phyloP scores from a whole-genome alignment of 2,329 filamentous ascomycete genomes.

The Coniochaeta sp. region DNA sequence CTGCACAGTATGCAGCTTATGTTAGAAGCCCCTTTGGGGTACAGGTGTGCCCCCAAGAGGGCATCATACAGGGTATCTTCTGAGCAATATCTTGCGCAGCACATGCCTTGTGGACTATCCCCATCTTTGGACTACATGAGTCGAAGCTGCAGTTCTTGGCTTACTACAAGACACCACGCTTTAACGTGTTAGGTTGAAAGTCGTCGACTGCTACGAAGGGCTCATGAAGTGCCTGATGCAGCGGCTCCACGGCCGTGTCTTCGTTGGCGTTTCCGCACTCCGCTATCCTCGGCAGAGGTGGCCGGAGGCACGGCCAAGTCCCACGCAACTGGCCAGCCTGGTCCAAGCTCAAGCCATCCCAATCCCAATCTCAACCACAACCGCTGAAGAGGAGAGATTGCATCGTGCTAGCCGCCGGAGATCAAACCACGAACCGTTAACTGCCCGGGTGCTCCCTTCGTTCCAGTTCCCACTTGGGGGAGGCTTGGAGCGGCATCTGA shows the following conservation, averaged over 20 bases:
- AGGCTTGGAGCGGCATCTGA: not conserved
- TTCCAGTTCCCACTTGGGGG: no score
- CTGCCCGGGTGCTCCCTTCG: not conserved
- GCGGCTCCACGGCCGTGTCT: not conserved
- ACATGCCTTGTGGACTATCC: no score
- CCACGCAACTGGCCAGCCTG: not conserved
- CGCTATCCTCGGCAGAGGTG: not conserved
- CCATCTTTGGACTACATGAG: no score
- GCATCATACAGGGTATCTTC: no score
- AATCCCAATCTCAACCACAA: not conserved
- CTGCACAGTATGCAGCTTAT: no score
- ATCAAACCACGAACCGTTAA: slow-evolving; percentile 13
- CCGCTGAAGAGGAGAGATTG: slow-evolving; percentile 7
- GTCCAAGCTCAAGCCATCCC: not conserved
- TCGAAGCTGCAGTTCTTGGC: no score
- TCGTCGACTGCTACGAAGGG: not conserved
- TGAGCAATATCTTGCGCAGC: no score
- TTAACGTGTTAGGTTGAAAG: not conserved
- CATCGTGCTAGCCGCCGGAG: slow-evolving; percentile 10
- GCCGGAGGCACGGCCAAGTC: not conserved
- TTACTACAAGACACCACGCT: no score
- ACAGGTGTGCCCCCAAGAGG: no score
- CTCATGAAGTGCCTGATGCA: not conserved
- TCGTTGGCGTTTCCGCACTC: not conserved
- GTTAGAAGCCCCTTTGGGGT: no score